A percentile compares a stretch with the other conserved stretches of the same genome.
Conservation (phyloP, 192 early-diverging fungal species). For the Linnemannia schmuckeri region DNA sequence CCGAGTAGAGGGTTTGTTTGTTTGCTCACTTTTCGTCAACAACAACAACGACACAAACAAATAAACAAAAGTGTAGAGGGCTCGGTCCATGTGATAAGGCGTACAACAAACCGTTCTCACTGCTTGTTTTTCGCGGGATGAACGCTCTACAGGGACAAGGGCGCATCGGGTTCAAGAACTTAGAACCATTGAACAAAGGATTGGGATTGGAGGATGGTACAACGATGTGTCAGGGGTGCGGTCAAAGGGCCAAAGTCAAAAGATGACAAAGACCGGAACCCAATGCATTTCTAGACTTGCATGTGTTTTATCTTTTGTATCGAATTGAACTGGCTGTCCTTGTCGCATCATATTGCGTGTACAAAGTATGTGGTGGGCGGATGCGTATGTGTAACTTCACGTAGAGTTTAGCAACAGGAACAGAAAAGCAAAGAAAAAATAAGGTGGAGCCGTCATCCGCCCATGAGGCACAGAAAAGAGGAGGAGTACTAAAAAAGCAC, state of each 20-base stretch:
- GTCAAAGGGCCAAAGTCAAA: not conserved
- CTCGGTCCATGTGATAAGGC: conserved; percentile 1
- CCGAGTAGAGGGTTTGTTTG: conserved; percentile 1
- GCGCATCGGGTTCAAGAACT: not conserved
- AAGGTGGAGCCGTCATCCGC: not conserved
- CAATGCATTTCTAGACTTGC: conserved; percentile 2
- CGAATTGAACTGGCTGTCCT: too few relatives aligned
- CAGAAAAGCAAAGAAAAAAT: not conserved
- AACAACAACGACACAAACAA: not conserved
- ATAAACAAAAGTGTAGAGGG: not conserved
- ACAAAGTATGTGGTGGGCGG: not conserved
- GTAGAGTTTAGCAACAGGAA: not conserved
- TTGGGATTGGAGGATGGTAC: not conserved
- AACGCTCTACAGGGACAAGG: not conserved
- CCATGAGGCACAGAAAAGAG: not conserved
- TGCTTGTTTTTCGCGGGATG: not conserved
- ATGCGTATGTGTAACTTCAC: not conserved
- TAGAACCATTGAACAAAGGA: not conserved
- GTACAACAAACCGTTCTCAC: not conserved
- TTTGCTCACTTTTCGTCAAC: not conserved
- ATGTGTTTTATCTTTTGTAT: not conserved
- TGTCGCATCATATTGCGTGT: conserved; percentile 1
- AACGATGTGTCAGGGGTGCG: conserved; percentile 4
- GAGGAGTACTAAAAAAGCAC: conserved; percentile 29
- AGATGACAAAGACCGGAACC: not conserved